Evolutionary conservation across 2,329 filamentous ascomycete genomes (phyloP), one percentile per base, ranked within the genome.

Genomic region (Atkinsonella hypoxylon): DNA sequence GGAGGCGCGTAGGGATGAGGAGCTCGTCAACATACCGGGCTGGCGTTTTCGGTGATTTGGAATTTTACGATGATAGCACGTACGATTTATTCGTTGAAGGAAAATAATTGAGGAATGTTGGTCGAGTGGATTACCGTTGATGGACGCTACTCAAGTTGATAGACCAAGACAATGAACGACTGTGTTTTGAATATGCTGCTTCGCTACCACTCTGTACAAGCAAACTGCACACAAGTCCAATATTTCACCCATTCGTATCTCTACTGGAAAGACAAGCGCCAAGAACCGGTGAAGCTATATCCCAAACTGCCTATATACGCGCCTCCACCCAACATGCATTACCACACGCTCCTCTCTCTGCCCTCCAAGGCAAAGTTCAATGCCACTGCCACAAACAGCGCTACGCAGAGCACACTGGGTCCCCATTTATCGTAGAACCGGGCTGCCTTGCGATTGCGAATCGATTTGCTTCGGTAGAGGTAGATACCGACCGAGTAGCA

Each of bases 341-440:
- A 81, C 77, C 77, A 79, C n/a, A 77, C 54, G 8, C 64, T 61
- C 52, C 79, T 75, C 47, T 82, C 77, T 38, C 74, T 77, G n/a
- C 88, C 77, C 55, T 91, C 81, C 59, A 89, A 83, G 4, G 70
- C 85, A 73, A 95, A 94, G 66, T 93, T 95, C 26, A 94, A 64
- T 4, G 76, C 71, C 11, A 96, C 81, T 2, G 89, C 87, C 0
- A 77, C 69, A 41, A 96, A 78, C 49, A 97, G 67, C 2, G 86
- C 78, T 9, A 76, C 61, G 59, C 89, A 95, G 32, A 98, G 75
- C 20, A 82, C 70, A 4, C 77, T 89, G 0, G 93, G 91, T 0
- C 93, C 93, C 76, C 83, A 86, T 58, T 81, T 83, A 66, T 98
- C 93, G 65, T 97, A 93, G 67, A 93, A 98, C 59, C 82, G 85